phyloP scores from a whole-genome alignment of 345 rosid species.

The Euphorbia tirucalli region DNA sequence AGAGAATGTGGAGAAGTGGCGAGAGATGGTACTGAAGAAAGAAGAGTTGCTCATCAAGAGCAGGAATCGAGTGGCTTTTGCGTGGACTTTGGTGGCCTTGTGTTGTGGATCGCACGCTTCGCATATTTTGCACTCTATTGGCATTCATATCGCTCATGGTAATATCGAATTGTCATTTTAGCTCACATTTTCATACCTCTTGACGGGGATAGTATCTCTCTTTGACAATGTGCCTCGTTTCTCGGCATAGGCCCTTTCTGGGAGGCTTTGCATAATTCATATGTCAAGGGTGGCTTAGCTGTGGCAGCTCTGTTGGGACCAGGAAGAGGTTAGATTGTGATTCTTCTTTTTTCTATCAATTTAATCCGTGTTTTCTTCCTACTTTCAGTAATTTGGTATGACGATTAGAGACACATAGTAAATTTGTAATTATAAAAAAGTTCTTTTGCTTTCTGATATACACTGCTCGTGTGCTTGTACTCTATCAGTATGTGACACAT shows the following conservation, averaged over 20 bases:
- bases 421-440: background rate
- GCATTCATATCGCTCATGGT: slow-evolving; percentile 88
- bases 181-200: background rate
- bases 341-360: background rate
- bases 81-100: slow-evolving; percentile 93
- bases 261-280: slow-evolving; percentile 80
- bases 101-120: slow-evolving; percentile 94
- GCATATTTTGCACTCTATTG: slow-evolving; percentile 80
- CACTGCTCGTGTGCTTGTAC: background rate
- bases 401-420: background rate
- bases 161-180: background rate
- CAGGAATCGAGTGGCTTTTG: slow-evolving; percentile 82
- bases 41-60: slow-evolving; percentile 71
- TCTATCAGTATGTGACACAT: background rate
- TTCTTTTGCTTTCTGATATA: background rate
- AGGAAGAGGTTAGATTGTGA: slow-evolving; percentile 71
- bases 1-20: slow-evolving; percentile 81
- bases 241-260: slow-evolving; percentile 54
- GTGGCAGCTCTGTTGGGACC: slow-evolving; percentile 85
- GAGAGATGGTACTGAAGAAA: slow-evolving; percentile 67
- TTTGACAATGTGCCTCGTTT: slow-evolving; percentile 15
- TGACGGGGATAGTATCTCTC: background rate
- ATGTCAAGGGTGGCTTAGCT: slow-evolving; percentile 81
- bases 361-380: background rate
- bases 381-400: too few species aligned